Conservation (phyloP, 2,329 filamentous ascomycete species). For the Xylariaceae sp. region DNA sequence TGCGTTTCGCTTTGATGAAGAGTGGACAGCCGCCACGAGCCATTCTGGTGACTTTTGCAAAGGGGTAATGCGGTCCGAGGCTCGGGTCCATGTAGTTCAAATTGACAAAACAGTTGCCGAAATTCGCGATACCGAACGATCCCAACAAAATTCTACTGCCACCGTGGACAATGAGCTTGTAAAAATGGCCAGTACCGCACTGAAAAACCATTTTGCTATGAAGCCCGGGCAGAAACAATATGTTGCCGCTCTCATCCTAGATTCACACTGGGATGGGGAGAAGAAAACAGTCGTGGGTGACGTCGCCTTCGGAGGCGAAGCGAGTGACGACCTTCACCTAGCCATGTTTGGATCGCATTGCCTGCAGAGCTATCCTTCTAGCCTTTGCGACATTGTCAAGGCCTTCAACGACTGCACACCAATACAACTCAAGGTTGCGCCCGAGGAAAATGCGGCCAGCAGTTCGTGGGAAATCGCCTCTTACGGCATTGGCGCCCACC, state of each 20-base stretch:
- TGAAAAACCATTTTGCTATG: conserved; percentile 72
- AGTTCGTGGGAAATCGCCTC: conserved; percentile 96
- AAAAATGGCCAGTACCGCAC: conserved; percentile 69
- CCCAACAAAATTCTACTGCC: conserved; percentile 70
- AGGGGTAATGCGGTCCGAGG: conserved; percentile 80
- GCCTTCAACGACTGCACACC: conserved; percentile 87
- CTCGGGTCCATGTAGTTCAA: conserved; percentile 81
- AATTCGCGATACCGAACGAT: conserved; percentile 70
- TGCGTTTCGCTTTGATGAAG: conserved; percentile 87
- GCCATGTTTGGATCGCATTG: conserved; percentile 91
- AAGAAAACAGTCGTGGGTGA: conserved; percentile 71
- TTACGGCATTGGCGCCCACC: conserved; percentile 85
- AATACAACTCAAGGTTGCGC: conserved; percentile 74
- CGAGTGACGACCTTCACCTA: conserved; percentile 70
- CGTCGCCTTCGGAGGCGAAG: conserved; percentile 73
- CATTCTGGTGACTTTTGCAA: conserved; percentile 68
- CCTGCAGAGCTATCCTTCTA: conserved; percentile 84
- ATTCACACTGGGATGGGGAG: conserved; percentile 79
- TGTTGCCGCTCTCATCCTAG: conserved; percentile 80
- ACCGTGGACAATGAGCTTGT: conserved; percentile 71
- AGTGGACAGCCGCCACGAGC: conserved; percentile 82
- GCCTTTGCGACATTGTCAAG: conserved; percentile 83
- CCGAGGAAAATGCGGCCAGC: conserved; percentile 78
- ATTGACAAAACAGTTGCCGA: conserved; percentile 80
- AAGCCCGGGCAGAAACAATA: conserved; percentile 77